Evolutionary conservation across 2,329 filamentous ascomycete genomes (phyloP).

Genomic region (Teratosphaeria zuluensis): DNA sequence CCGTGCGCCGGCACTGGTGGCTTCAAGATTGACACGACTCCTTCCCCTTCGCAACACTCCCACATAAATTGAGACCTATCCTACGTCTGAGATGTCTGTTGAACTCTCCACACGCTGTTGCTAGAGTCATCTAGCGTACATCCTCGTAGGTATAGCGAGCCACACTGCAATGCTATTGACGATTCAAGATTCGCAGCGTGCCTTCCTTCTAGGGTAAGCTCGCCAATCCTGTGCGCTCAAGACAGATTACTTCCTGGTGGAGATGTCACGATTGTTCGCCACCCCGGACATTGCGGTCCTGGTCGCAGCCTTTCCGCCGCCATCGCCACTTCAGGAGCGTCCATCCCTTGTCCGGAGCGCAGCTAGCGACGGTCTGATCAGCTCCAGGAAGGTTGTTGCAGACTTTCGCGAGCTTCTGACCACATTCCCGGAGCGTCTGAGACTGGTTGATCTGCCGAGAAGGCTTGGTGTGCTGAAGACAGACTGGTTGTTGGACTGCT

Average conservation of each 20-base stretch:
- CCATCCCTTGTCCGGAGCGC: constrained; percentile 14
- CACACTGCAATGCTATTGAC: not conserved
- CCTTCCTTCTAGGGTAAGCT: not conserved
- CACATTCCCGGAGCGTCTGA: constrained; percentile 7
- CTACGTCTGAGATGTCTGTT: too few relatives aligned
- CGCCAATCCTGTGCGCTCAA: not conserved
- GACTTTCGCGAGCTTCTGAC: constrained; percentile 7
- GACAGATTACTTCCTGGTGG: too few relatives aligned
- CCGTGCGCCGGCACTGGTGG: not conserved
- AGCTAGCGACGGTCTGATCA: constrained; percentile 13
- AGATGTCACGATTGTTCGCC: constrained; percentile 18
- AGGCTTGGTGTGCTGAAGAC: constrained; percentile 7
- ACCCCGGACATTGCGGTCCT: constrained; percentile 18
- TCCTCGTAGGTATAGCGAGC: not conserved
- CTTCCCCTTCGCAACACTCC: not conserved
- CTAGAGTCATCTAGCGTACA: too few relatives aligned
- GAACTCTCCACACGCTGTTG: too few relatives aligned
- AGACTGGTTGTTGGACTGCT: constrained; percentile 7
- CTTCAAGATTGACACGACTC: not conserved
- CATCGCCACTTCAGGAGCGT: constrained; percentile 8
- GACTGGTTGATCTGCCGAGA: constrained; percentile 7
- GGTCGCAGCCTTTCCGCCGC: constrained; percentile 15
- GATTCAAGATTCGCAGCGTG: not conserved
- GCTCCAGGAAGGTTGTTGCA: constrained; percentile 7
- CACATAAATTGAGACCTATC: too few relatives aligned